Evolutionary conservation across 768 basidiomycete species (phyloP), one percentile per base, ranked within the genome.

Genomic region (Mycena pura): DNA sequence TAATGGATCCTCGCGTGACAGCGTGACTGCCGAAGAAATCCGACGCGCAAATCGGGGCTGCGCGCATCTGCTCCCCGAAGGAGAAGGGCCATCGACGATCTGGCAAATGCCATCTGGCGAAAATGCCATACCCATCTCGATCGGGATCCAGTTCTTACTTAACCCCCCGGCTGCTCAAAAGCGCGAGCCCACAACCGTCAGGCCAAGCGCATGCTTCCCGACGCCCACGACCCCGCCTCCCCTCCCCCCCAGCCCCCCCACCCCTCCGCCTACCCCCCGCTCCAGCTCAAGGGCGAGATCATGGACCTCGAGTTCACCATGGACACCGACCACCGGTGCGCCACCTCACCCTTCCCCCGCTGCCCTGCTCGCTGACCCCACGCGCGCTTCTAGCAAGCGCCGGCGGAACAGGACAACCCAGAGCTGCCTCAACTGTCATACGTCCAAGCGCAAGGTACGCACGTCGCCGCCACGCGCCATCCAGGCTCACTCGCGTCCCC

Each of bases 331-430:
- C 88, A 90, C 68, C 83, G 83, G 83, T 82, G 63, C 64, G 79
- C 24, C 1, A 4, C n/a, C 3, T 27, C 5, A 3, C n/a, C 9
- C 13, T 2, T 14, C 21, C 17, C 7, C 21, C 39, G 2, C 24
- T n/a, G n/a, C n/a, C n/a, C n/a, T n/a, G n/a, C n/a, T n/a, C n/a
- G n/a, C n/a, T n/a, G n/a, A n/a, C n/a, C n/a, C n/a, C n/a, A 27
- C 21, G 15, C 22, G 19, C 3, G 1, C 50, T 25, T 54, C 8
- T 78, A 84, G 91, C 76, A 94, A 91, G 73, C 84, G 93, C 69
- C 88, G 94, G 72, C 85, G 95, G 70, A 96, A 96, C 78, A 83
- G 95, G 71, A 95, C 94, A 45, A 95, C 93, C 2, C 91, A 95
- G 79, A 92, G 91, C 72, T 90, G 88, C 71, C 78, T 89, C 61